Base-by-base conservation (phyloP, 2,329 filamentous ascomycete species). In the Alternaria conjuncta region DNA sequence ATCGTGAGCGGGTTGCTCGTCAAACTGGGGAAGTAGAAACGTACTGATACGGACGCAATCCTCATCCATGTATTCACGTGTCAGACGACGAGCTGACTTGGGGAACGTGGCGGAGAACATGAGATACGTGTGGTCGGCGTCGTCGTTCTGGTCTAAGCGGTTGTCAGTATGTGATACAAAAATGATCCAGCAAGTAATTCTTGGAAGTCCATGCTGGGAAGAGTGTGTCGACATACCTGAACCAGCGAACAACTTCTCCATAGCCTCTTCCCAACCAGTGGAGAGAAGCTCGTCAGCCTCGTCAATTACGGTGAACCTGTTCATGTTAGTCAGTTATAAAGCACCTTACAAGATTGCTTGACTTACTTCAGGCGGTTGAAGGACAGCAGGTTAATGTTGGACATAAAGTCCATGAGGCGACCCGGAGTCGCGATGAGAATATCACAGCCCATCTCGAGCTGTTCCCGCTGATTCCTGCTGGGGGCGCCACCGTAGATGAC, bases 71-170 rank as follows among this genome's bases (percentile, higher is more conserved):
- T 94, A 92, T 26, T 91, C 85, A 62, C 88, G 89, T 11, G 94
- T 95, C 13, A 98, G 82, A 23, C 90, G 85, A 28, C 94, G 92
- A 67, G 92, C 89, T 0, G 83, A 84, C 82, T 92, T 94, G 44
- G 94, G 93, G 80, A 99, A 98, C 0, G 96, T 98, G 1, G 96
- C 96, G 0, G 94, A 97, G 79, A 98, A 98, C 83, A 99, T 91
- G 81, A 97, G 86, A 78, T 88, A 90, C 8, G 84, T 83, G 69
- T 90, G 88, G 62, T 91, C 88, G 7, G 84, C 87, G 72, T 91
- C 93, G 60, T 92, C 89, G 65, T 97, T 97, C 83, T 80, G 89
- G 86, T 97, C 83, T 84, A 63, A 43, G 23, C 6, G n/a, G 6
- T 11, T 13, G 26, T 72, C 36, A 71, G 74, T 65, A 50, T 41